These are phyloP conservation scores for Pseudogymnoascus sp. DNA, from an alignment of 2,329 filamentous ascomycete species.

Conservation along the genomic window DNA sequence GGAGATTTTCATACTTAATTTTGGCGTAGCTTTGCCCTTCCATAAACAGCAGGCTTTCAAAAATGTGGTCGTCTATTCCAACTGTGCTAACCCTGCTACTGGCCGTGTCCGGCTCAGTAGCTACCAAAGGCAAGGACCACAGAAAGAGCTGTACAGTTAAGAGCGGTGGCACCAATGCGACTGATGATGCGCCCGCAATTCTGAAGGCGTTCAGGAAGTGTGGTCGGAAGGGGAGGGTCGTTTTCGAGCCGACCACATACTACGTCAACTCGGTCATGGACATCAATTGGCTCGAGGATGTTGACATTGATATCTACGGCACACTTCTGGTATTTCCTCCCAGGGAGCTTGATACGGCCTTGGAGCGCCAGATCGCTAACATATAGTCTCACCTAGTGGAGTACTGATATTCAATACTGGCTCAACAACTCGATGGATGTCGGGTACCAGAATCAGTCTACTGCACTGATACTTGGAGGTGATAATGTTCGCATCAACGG, in stretches of 20 bases:
- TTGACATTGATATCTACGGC: constrained; percentile 32
- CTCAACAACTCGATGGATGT: constrained; percentile 41
- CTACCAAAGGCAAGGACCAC: constrained; percentile 24
- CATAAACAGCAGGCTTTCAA: neutral
- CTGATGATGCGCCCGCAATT: constrained; percentile 36
- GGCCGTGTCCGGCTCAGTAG: neutral
- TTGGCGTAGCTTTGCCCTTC: neutral
- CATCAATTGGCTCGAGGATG: constrained; percentile 33
- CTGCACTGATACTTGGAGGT: constrained; percentile 47
- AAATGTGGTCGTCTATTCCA: neutral
- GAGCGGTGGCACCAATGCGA: constrained; percentile 9
- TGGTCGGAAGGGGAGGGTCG: constrained; percentile 31
- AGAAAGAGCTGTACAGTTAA: constrained; percentile 15
- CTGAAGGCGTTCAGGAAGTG: constrained; percentile 34
- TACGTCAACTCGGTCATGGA: constrained; percentile 38
- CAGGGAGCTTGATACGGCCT: neutral
- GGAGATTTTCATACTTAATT: neutral
- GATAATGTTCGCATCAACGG: constrained; percentile 41
- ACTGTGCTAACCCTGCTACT: neutral
- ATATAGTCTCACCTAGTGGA: constrained; percentile 28
- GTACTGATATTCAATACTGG: constrained; percentile 43
- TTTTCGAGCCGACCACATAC: constrained; percentile 37
- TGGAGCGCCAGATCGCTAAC: neutral
- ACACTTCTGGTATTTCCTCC: constrained; percentile 1
- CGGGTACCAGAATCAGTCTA: constrained; percentile 47